Conservation (phyloP, 2,329 filamentous ascomycete genomes). For the Microsporum ferrugineum region DNA sequence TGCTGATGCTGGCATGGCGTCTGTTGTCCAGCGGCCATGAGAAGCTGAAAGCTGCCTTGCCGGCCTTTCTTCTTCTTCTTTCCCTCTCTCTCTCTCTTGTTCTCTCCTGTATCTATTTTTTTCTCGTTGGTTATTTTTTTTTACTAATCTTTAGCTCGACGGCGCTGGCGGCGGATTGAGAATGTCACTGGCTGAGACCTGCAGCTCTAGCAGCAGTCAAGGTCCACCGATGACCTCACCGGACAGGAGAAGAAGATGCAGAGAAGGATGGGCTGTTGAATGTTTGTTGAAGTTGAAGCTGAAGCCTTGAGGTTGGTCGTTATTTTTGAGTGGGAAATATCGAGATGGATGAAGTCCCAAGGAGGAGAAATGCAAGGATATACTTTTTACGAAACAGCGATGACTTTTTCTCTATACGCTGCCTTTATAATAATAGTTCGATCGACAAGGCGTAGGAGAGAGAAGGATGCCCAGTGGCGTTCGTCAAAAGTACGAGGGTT, state of each 20-base stretch:
- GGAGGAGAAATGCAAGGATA: neutral
- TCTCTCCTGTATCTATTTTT: neutral
- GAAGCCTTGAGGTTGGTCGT: neutral
- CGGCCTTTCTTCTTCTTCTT: neutral
- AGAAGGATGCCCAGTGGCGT: no score
- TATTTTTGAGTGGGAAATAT: neutral
- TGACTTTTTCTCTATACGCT: neutral
- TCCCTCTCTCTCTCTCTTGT: neutral
- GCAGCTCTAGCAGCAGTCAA: neutral
- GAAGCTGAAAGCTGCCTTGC: constrained; percentile 1
- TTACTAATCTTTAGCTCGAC: neutral
- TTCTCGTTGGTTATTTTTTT: neutral
- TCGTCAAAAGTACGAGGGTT: neutral
- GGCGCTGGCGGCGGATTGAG: neutral
- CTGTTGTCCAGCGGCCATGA: constrained; percentile 4
- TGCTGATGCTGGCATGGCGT: constrained; percentile 25
- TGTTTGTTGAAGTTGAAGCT: neutral
- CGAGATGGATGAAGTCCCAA: neutral
- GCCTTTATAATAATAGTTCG: no score
- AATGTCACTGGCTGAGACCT: neutral
- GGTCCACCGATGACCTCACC: constrained; percentile 2
- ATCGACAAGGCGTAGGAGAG: no score
- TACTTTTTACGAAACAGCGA: constrained; percentile 1
- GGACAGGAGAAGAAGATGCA: neutral
- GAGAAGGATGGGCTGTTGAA: neutral